Evolutionary conservation across 164 flowering plant genomes (phyloP).

Genomic region (Tetrastigma voinierianum): DNA sequence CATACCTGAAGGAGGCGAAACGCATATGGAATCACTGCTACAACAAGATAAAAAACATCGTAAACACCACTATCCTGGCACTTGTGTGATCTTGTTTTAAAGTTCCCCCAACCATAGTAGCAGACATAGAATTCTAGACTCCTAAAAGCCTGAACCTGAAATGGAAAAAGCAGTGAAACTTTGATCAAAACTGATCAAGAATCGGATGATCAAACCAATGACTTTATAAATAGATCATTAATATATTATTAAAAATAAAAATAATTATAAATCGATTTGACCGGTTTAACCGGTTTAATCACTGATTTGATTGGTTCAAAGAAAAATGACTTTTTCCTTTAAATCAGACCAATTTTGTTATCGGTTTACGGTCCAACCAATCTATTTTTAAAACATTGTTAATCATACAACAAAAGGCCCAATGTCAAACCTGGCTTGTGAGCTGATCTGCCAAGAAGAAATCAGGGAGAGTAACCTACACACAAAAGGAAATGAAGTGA

Average conservation of each 20-base stretch:
- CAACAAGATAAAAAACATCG: slow-evolving; percentile 28
- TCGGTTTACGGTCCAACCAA: no score
- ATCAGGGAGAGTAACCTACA: slow-evolving; percentile 48
- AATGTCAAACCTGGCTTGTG: slow-evolving; percentile 49
- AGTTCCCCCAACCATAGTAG: slow-evolving; percentile 73
- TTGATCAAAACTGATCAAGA: no score
- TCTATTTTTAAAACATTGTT: no score
- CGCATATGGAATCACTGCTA: slow-evolving; percentile 49
- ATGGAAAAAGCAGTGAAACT: background rate
- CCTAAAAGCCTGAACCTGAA: slow-evolving; percentile 75
- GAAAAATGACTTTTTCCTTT: no score
- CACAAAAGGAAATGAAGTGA: background rate
- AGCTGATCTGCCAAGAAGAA: slow-evolving; percentile 62
- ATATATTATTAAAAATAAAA: no score
- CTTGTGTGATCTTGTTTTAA: slow-evolving; percentile 34
- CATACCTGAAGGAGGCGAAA: slow-evolving; percentile 41
- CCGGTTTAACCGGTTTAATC: no score
- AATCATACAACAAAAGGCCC: background rate
- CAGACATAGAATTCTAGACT: slow-evolving; percentile 68
- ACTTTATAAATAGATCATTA: no score
- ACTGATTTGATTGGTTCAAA: no score
- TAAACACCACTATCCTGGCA: slow-evolving; percentile 32
- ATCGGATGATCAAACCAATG: no score
- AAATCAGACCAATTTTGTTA: no score
- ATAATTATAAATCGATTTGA: no score